These are phyloP conservation scores for Basipetospora chlamydospora DNA, from an alignment of 2,329 filamentous ascomycete genomes.

Conservation along the genomic window DNA sequence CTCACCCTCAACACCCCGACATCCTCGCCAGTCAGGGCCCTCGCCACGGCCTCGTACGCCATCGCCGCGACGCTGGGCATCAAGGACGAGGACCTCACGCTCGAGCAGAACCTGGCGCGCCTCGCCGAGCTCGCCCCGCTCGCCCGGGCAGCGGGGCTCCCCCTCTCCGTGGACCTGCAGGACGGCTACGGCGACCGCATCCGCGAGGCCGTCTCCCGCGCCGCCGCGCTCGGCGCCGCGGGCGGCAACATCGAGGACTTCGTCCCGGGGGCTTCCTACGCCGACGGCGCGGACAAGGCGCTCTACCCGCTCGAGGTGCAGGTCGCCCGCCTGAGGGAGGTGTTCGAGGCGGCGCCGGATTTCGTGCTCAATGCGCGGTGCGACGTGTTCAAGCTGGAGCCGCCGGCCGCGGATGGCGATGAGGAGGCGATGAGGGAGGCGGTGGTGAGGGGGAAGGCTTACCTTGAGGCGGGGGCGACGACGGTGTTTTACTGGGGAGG, in stretches of 20 bases:
- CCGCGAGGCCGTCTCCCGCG: slow-evolving; percentile 25
- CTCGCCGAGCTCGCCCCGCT: slow-evolving; percentile 28
- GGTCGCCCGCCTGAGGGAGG: slow-evolving; percentile 27
- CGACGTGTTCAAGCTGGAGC: slow-evolving; percentile 30
- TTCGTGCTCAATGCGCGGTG: slow-evolving; percentile 45
- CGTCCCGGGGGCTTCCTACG: slow-evolving; percentile 19
- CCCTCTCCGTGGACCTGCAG: slow-evolving; percentile 43
- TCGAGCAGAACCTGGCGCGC: slow-evolving; percentile 34
- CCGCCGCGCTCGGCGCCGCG: slow-evolving; percentile 36
- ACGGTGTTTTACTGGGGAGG: slow-evolving; percentile 49
- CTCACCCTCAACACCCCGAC: slow-evolving; percentile 22
- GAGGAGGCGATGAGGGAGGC: slow-evolving; percentile 29
- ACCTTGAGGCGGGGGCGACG: slow-evolving; percentile 40
- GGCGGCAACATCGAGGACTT: slow-evolving; percentile 47
- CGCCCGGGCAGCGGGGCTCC: slow-evolving; percentile 24
- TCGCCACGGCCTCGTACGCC: slow-evolving; percentile 37
- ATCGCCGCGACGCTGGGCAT: slow-evolving; percentile 30
- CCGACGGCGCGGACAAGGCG: slow-evolving; percentile 16
- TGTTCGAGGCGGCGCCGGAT: slow-evolving; percentile 25
- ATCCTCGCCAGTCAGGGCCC: slow-evolving; percentile 22
- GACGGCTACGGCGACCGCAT: slow-evolving; percentile 41
- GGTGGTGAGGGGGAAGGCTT: slow-evolving; percentile 38
- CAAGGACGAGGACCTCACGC: slow-evolving; percentile 31
- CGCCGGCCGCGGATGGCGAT: slow-evolving; percentile 15
- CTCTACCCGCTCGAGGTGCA: slow-evolving; percentile 27